Evolutionary conservation across 495 filamentous ascomycete species (phyloP), one percentile per base, ranked within the genome.

Genomic region (Evansstolkia leycettana): DNA sequence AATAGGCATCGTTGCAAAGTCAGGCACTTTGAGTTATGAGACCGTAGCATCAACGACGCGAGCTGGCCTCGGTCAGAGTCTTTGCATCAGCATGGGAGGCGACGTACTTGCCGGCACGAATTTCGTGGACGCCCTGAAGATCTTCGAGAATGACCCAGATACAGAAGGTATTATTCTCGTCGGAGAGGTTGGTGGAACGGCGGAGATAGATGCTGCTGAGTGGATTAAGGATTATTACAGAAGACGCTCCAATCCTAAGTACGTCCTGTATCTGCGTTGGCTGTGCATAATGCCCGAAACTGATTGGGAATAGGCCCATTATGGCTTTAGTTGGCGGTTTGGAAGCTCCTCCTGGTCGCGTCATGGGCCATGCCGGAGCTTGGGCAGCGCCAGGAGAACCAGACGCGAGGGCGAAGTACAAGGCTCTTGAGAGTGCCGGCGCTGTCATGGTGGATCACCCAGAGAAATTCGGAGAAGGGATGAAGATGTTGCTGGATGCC

Each of bases 281-380:
- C 4, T 40, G 26, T 38, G 18, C 12, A 17, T 6, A 16, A 31
- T 6, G 35, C 20, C 20, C 20, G 5, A 23, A 39, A 30, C 35
- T 46, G 18, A 48, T 27, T 9, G 16, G 1, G 2, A 11, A 20
- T 41, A 87, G 82, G 45, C 86, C 86, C 0, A 83, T 94, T 16
- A 76, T 84, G 50, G 87, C 77, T 25, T 63, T 92, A 7, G 62
- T 93, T 28, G 84, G 75, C 17, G 86, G 87, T 1, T 48, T 78
- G 20, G 57, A 75, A 23, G 80, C 83, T 23, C 66, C 69, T 5
- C 57, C 64, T 11, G 79, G 80, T 1, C 69, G 71, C n/a, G 69
- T 86, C 23, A 90, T 94, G 85, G 87, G 87, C 13, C 87, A 93
- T 56, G 82, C 84, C 10, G 87, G 87, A 11, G 87, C 87, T 20